Conservation (phyloP, 805 yeast species). For the Candida tallmaniae region DNA sequence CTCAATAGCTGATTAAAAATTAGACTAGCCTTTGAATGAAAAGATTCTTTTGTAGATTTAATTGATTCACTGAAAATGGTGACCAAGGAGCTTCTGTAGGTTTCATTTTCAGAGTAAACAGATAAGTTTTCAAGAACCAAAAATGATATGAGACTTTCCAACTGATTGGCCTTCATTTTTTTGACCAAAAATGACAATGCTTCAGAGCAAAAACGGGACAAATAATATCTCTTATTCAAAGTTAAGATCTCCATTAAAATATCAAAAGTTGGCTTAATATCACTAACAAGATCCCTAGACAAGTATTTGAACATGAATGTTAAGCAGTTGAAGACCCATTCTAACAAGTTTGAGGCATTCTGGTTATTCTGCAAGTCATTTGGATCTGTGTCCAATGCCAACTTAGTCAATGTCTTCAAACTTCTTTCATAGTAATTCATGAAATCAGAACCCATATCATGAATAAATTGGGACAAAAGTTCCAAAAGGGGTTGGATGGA, state of each 20-base stretch:
- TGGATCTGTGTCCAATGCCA: slow-evolving; percentile 37
- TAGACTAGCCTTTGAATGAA: slow-evolving; percentile 65
- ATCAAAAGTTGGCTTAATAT: slow-evolving; percentile 62
- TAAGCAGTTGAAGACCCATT: slow-evolving; percentile 77
- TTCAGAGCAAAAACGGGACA: slow-evolving; percentile 84
- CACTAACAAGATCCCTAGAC: slow-evolving; percentile 58
- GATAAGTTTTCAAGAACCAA: slow-evolving; percentile 33
- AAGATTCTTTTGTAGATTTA: slow-evolving; percentile 61
- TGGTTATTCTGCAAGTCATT: slow-evolving; percentile 49
- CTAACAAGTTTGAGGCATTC: slow-evolving; percentile 61
- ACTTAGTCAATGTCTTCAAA: slow-evolving; percentile 44
- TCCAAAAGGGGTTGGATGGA: slow-evolving; percentile 82
- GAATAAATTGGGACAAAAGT: slow-evolving; percentile 74
- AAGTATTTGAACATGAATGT: slow-evolving; percentile 90
- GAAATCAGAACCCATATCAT: slow-evolving; percentile 90
- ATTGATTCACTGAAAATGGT: slow-evolving; percentile 69
- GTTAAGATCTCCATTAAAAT: slow-evolving; percentile 61
- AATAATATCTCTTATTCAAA: slow-evolving; percentile 52
- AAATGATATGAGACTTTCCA: slow-evolving; percentile 43
- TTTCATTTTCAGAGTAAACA: slow-evolving; percentile 31
- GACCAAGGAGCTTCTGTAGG: slow-evolving; percentile 55
- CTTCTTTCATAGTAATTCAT: slow-evolving; percentile 60
- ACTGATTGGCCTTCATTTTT: slow-evolving; percentile 49
- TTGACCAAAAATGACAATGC: slow-evolving; percentile 81
- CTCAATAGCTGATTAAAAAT: slow-evolving; percentile 46